phyloP scores from a whole-genome alignment of 2,329 filamentous ascomycete species.

The Neoascochyta sp. region DNA sequence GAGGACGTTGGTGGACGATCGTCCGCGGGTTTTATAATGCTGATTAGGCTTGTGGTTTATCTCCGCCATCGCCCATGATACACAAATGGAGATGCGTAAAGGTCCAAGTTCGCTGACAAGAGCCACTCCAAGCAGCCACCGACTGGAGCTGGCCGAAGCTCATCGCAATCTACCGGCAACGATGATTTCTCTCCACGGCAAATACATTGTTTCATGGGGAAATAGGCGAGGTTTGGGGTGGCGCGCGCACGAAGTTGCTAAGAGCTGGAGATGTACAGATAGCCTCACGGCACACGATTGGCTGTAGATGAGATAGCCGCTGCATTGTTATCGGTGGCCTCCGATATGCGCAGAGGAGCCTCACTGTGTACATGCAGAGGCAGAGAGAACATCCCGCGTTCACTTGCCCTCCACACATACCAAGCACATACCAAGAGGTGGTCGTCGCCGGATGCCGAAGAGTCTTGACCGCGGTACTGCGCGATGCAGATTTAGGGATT shows the following conservation, averaged over 20 bases:
- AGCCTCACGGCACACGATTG: constrained; percentile 23
- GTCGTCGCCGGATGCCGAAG: constrained; percentile 29
- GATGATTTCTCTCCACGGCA: constrained; percentile 23
- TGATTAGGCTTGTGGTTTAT: constrained; percentile 22
- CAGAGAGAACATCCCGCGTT: constrained; percentile 20
- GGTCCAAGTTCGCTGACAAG: constrained; percentile 18
- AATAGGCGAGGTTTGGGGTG: constrained; percentile 14
- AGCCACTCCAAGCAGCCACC: constrained; percentile 12
- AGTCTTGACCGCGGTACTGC: constrained; percentile 5
- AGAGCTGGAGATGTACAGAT: constrained; percentile 28
- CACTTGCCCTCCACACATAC: no score
- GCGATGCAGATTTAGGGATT: no score
- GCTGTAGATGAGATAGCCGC: constrained; percentile 5
- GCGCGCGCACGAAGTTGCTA: constrained; percentile 26
- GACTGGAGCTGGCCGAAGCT: constrained; percentile 30
- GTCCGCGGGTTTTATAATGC: no score
- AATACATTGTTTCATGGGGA: constrained; percentile 11
- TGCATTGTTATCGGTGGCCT: constrained; percentile 28
- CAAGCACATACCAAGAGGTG: no score
- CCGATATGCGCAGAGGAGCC: constrained; percentile 24
- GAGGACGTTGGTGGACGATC: no score
- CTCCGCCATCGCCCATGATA: constrained; percentile 27
- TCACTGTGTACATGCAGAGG: constrained; percentile 4
- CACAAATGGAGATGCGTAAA: constrained; percentile 17
- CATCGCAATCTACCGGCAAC: constrained; percentile 26